These are phyloP conservation scores for Agarophyton chilense DNA, from an alignment of 23 red algal species.

Conservation along the genomic window DNA sequence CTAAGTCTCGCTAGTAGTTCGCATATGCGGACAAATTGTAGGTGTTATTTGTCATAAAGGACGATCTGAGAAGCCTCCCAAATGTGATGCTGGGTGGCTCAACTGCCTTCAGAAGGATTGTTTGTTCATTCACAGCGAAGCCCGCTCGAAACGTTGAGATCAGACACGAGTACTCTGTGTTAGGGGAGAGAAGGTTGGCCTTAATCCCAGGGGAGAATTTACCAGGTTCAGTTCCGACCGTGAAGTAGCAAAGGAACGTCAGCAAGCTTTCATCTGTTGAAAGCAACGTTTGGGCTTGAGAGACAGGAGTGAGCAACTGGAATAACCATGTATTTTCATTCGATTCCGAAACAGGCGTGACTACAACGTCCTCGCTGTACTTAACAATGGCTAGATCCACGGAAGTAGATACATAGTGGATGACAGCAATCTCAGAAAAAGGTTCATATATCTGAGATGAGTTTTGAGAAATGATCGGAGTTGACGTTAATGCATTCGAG, in stretches of 20 bases:
- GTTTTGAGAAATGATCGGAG: constrained; percentile 32
- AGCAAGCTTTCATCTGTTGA: constrained; percentile 18
- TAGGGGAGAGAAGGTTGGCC: constrained; percentile 29
- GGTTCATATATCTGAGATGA: constrained; percentile 12
- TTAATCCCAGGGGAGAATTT: constrained; percentile 25
- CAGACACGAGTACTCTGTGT: constrained; percentile 48
- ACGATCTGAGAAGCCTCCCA: constrained; percentile 15
- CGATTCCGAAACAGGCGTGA: constrained; percentile 35
- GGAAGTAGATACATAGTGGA: constrained; percentile 36
- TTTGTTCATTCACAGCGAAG: constrained; percentile 51
- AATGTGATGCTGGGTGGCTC: constrained; percentile 39
- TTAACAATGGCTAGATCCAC: constrained; percentile 43
- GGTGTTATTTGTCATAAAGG: constrained; percentile 39
- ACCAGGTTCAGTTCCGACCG: constrained; percentile 4
- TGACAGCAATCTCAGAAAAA: constrained; percentile 23
- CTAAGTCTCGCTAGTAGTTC: constrained; percentile 64
- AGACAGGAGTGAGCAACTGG: constrained; percentile 17
- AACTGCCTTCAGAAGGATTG: constrained; percentile 31
- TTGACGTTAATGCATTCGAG: constrained; percentile 7
- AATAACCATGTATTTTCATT: constrained; percentile 62
- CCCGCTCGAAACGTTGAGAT: constrained; percentile 30
- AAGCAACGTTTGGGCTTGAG: constrained; percentile 27
- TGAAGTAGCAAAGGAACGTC: constrained; percentile 34
- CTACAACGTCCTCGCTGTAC: constrained; percentile 68
- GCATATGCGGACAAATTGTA: constrained; percentile 52